A percentile compares a stretch with the other conserved stretches of the same genome.
These are phyloP conservation scores for Fagopyrum homotropicum DNA, from an alignment of 148 eudicot species.

Conservation along the genomic window DNA sequence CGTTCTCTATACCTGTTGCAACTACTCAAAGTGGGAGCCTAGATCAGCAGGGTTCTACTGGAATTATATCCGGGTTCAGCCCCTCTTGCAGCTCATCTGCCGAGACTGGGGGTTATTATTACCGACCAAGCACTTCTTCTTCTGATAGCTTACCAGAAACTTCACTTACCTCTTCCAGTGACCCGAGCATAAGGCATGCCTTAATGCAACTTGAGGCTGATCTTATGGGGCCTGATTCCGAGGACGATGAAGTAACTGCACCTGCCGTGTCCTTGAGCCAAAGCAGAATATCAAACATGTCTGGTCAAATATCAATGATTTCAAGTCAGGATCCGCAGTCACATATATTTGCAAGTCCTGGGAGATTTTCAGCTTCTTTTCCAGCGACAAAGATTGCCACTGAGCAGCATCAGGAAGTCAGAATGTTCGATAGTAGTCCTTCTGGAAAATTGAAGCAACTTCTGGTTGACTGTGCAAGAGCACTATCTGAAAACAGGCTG, in stretches of 20 bases:
- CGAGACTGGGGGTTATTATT: constrained; percentile 1
- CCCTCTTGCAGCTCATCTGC: constrained; percentile 13
- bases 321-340: neutral
- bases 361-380: neutral
- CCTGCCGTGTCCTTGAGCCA: constrained; percentile 5
- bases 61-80: constrained; percentile 4
- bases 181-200: constrained; percentile 11
- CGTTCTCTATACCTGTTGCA: constrained; percentile 1
- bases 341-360: neutral
- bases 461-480: constrained; percentile 48
- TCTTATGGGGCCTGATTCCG: constrained; percentile 11
- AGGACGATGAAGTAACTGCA: constrained; percentile 10
- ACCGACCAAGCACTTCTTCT: constrained; percentile 7
- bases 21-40: constrained; percentile 13
- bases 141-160: neutral
- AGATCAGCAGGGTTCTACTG: constrained; percentile 8
- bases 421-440: constrained; percentile 27
- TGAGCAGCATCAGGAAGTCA: neutral
- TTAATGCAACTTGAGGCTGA: constrained; percentile 14
- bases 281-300: neutral
- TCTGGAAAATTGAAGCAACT: constrained; percentile 31
- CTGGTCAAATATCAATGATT: constrained; percentile 7
- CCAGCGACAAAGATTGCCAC: neutral
- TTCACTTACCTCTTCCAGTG: constrained; percentile 7
- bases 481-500: constrained; percentile 34